Percentiles rank a stretch among this genome's conserved stretches.
These are phyloP conservation scores for Russula foetens DNA, from an alignment of 768 basidiomycete genomes.

Conservation along the genomic window DNA sequence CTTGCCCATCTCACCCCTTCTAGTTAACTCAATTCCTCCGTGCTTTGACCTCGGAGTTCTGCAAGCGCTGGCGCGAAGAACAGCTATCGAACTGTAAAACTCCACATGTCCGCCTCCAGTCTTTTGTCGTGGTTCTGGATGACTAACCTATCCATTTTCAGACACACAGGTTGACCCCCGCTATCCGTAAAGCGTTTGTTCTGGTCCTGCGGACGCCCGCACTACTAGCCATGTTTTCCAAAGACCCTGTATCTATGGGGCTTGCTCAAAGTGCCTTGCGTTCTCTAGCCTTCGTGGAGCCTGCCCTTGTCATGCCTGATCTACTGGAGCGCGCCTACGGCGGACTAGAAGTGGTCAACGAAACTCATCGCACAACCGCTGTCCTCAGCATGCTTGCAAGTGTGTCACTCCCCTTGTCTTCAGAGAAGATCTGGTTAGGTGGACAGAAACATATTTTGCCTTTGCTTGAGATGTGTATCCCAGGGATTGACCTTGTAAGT, in stretches of 20 bases:
- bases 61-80: slow-evolving; percentile 74
- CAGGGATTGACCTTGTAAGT: slow-evolving; percentile 83
- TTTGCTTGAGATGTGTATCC: slow-evolving; percentile 79
- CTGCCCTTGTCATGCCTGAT: slow-evolving; percentile 81
- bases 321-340: slow-evolving; percentile 86
- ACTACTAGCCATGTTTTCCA: slow-evolving; percentile 85
- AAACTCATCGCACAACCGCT: slow-evolving; percentile 91
- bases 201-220: slow-evolving; percentile 76
- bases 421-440: slow-evolving; percentile 69
- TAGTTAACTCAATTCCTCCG: slow-evolving; percentile 68
- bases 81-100: slow-evolving; percentile 70
- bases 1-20: slow-evolving; percentile 10
- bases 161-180: slow-evolving; percentile 70
- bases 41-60: slow-evolving; percentile 65
- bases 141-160: slow-evolving; percentile 23
- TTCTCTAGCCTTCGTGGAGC: slow-evolving; percentile 71
- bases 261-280: slow-evolving; percentile 76
- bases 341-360: slow-evolving; percentile 88
- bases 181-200: slow-evolving; percentile 79
- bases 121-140: background rate
- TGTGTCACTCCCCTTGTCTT: slow-evolving; percentile 66
- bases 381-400: slow-evolving; percentile 79
- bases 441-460: slow-evolving; percentile 88
- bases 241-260: slow-evolving; percentile 72
- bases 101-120: slow-evolving; percentile 44